phyloP scores from a whole-genome alignment of 805 yeast species.

The Sugiyamaella lignohabitans region DNA sequence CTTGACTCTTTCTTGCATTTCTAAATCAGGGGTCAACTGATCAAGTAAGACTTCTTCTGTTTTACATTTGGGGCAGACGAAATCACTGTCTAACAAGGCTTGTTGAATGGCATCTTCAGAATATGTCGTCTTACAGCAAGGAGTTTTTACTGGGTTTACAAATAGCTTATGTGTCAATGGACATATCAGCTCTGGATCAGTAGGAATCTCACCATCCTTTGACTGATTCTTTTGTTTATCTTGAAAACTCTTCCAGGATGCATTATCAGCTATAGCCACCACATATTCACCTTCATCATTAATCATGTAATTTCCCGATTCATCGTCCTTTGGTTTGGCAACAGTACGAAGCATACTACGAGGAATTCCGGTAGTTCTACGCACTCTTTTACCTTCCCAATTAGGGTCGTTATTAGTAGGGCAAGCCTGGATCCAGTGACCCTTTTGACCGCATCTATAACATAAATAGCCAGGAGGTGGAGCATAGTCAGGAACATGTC shows the following conservation, averaged over 20 bases:
- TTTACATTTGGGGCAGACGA: constrained; percentile 84
- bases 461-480: constrained; percentile 97
- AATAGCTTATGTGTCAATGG: constrained; percentile 63
- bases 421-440: constrained; percentile 94
- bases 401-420: constrained; percentile 90
- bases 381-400: constrained; percentile 86
- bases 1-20: constrained; percentile 48
- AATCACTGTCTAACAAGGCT: constrained; percentile 69
- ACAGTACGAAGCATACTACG: constrained; percentile 82
- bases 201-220: constrained; percentile 41
- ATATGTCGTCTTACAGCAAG: constrained; percentile 62
- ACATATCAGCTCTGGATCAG: constrained; percentile 59
- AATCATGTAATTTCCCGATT: constrained; percentile 49
- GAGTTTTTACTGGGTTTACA: constrained; percentile 69
- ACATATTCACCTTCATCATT: constrained; percentile 95
- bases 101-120: constrained; percentile 61
- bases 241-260: constrained; percentile 84
- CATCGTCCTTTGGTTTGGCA: constrained; percentile 68
- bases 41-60: constrained; percentile 71
- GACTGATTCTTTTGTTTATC: constrained; percentile 43
- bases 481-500: constrained; percentile 48
- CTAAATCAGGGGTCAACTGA: constrained; percentile 55
- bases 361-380: constrained; percentile 96
- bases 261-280: constrained; percentile 88
- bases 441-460: constrained; percentile 91